phyloP scores from a whole-genome alignment of 1,139 yeast genomes.

The Geotrichum candidum region DNA sequence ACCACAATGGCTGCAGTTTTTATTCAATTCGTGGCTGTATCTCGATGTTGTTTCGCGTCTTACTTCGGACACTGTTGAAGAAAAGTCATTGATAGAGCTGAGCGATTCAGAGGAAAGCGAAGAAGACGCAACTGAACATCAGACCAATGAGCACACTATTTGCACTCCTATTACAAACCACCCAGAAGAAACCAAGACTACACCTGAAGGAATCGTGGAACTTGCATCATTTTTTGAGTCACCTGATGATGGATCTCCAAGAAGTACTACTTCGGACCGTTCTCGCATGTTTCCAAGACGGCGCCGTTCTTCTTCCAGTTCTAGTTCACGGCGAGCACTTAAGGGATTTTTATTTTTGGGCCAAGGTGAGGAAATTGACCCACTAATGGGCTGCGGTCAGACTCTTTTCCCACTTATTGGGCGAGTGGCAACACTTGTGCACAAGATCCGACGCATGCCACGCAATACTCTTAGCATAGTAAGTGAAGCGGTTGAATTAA shows the following conservation, averaged over 20 bases:
- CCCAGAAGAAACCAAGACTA: background rate
- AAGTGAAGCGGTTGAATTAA: conserved; percentile 50
- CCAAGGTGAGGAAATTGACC: conserved; percentile 45
- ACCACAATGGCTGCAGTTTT: conserved; percentile 41
- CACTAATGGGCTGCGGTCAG: conserved; percentile 61
- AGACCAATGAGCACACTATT: conserved; percentile 1
- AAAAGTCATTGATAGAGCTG: conserved; percentile 22
- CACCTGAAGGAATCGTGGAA: conserved; percentile 11
- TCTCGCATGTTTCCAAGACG: background rate
- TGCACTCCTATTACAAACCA: background rate
- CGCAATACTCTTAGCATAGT: conserved; percentile 46
- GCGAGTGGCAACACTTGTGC: conserved; percentile 51
- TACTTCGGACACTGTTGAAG: conserved; percentile 48
- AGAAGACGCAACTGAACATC: conserved; percentile 10
- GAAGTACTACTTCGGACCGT: background rate
- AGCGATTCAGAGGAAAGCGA: conserved; percentile 25
- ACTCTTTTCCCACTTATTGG: conserved; percentile 59
- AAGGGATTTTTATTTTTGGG: conserved; percentile 15
- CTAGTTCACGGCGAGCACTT: background rate
- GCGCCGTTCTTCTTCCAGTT: conserved; percentile 3
- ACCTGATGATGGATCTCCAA: conserved; percentile 10
- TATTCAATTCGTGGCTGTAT: conserved; percentile 61
- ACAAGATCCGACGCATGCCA: conserved; percentile 41
- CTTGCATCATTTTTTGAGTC: conserved; percentile 13
- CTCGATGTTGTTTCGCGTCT: conserved; percentile 61